Evolutionary conservation across 768 basidiomycete species (phyloP), one percentile per base, ranked within the genome.

Genomic region (Plicaturopsis crispa): DNA sequence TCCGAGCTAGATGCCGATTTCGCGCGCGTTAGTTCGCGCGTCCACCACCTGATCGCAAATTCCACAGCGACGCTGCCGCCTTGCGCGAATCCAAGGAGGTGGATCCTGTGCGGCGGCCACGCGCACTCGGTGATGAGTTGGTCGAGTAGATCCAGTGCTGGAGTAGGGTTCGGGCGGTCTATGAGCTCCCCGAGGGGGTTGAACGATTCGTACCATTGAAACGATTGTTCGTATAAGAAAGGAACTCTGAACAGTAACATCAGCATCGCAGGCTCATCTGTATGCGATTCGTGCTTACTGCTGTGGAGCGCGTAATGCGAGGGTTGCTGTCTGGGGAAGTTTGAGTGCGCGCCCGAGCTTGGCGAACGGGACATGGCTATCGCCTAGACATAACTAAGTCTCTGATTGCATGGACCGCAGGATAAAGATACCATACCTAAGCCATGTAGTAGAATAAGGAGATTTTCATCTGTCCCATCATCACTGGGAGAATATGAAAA

Each of bases 1-100:
- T 36, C 34, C 37, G 35, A 46, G 46, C 52, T 21, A n/a, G 18
- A 3, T 34, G 46, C 33, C 28, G 47, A 24, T 8, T 38, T 39
- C 14, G 21, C 28, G 18, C 19, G 42, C 36, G 14, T 28, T 5
- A 52, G 41, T 57, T 59, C 41, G 51, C 47, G 45, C 36, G 63
- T 75, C 74, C 79, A 84, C 61, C 67, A 72, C 23, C 60, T 50
- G 5, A 88, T 50, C 1, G 71, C 73, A 37, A 76, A 66, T 57
- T 96, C 90, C 2, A 67, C 70, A 1, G 78, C 86, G 23, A 90
- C 73, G 14, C 69, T 80, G 1, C 87, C 92, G 1, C 91, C 91
- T 56, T 96, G 91, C 0, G 74, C 85, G 46, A 88, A 96, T 3
- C 91, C 91, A 40, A 93, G 85, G 33, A 91, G 52, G 53, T 96